Evolutionary conservation across 192 early-diverging fungal species (phyloP).

Genomic region (Coemansia sp.): DNA sequence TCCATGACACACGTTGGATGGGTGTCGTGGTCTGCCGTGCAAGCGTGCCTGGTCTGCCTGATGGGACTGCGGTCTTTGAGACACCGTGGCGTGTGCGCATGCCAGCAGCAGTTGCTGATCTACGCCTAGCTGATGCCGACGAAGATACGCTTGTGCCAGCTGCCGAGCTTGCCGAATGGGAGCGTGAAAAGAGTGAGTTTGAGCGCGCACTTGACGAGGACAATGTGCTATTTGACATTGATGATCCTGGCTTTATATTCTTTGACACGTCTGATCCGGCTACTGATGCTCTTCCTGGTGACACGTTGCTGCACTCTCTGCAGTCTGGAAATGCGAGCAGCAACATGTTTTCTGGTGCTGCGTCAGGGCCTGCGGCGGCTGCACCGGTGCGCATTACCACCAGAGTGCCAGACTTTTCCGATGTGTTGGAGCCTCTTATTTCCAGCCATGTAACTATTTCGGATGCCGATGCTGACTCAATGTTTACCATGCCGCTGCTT

Average conservation of each 20-base stretch:
- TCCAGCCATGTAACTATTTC: conserved; percentile 7
- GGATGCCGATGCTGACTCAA: conserved; percentile 29
- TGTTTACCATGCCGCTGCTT: conserved; percentile 37
- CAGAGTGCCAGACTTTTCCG: conserved; percentile 45
- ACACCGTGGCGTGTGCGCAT: conserved; percentile 48
- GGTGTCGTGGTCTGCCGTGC: conserved; percentile 35
- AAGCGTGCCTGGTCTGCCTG: conserved; percentile 26
- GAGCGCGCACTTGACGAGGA: conserved; percentile 56
- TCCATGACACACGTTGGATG: conserved; percentile 54
- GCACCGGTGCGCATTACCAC: conserved; percentile 50
- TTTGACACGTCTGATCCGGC: conserved; percentile 32
- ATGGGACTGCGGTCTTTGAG: conserved; percentile 41
- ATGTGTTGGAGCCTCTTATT: conserved; percentile 15
- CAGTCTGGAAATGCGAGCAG: not conserved
- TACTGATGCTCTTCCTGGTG: not conserved
- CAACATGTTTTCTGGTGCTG: not conserved
- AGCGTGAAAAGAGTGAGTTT: conserved; percentile 49
- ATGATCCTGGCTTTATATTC: conserved; percentile 54
- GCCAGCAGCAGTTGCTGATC: conserved; percentile 27
- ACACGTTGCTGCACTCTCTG: not conserved
- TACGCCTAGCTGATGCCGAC: conserved; percentile 28
- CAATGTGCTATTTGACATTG: conserved; percentile 54
- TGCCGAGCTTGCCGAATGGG: conserved; percentile 47
- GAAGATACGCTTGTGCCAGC: conserved; percentile 45
- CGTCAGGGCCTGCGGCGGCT: conserved; percentile 8